These are phyloP conservation scores for Kandelia obovata DNA, from an alignment of 345 rosid genomes.

Conservation along the genomic window DNA sequence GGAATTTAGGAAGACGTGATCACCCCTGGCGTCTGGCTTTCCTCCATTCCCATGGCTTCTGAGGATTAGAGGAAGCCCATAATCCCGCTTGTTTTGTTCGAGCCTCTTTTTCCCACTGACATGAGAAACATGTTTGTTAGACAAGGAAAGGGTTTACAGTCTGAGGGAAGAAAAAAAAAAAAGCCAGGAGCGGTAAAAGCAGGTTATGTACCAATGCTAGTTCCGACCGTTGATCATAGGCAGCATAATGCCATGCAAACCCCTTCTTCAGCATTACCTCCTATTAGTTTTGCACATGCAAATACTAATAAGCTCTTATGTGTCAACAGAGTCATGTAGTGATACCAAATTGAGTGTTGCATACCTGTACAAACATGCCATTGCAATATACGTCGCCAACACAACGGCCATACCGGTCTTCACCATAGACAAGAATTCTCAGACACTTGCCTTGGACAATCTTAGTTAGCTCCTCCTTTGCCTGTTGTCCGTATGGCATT, in stretches of 20 bases:
- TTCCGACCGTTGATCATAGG: constrained; percentile 60
- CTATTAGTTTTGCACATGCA: constrained; percentile 20
- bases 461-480: constrained; percentile 49
- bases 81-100: constrained; percentile 58
- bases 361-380: constrained; percentile 59
- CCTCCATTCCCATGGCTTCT: constrained; percentile 91
- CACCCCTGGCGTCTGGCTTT: constrained; percentile 50
- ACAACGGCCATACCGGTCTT: constrained; percentile 64
- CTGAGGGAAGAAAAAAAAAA: neutral
- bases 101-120: constrained; percentile 83
- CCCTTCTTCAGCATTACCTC: constrained; percentile 89
- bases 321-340: too few relatives aligned
- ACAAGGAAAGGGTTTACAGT: neutral
- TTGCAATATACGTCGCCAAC: constrained; percentile 80
- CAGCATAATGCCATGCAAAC: constrained; percentile 74
- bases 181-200: neutral
- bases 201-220: constrained; percentile 43
- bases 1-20: neutral
- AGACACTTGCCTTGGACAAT: constrained; percentile 38
- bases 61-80: constrained; percentile 71
- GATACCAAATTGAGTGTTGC: neutral
- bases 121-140: neutral
- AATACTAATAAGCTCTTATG: too few relatives aligned
- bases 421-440: constrained; percentile 53
- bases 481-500: constrained; percentile 77